Percentiles rank a stretch among this genome's conserved stretches.
These are phyloP conservation scores for Suillus ampliporus DNA, from an alignment of 768 basidiomycete genomes.

Conservation along the genomic window DNA sequence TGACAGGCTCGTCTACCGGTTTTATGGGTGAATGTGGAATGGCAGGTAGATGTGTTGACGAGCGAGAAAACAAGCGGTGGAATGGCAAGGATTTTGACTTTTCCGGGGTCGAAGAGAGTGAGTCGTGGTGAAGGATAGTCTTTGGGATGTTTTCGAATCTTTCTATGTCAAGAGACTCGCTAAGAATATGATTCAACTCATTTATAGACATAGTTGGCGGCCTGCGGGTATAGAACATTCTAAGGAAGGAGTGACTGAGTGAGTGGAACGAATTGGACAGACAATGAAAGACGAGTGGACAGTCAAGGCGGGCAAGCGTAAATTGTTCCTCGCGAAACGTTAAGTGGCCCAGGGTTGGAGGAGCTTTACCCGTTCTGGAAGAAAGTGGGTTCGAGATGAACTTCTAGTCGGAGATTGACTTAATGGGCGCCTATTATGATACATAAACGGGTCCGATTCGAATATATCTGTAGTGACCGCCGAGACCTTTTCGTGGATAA, in stretches of 20 bases:
- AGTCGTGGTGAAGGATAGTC: constrained; percentile 27
- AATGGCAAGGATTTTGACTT: constrained; percentile 31
- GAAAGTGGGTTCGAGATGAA: background rate
- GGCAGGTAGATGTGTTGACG: constrained; percentile 19
- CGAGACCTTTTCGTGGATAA: background rate
- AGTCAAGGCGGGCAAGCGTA: background rate
- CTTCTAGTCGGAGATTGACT: background rate
- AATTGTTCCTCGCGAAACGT: background rate
- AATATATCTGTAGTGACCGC: background rate
- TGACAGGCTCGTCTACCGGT: constrained; percentile 16
- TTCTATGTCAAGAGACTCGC: constrained; percentile 36
- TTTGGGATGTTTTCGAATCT: constrained; percentile 18
- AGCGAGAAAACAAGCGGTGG: constrained; percentile 38
- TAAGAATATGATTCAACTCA: constrained; percentile 41
- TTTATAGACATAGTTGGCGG: constrained; percentile 31
- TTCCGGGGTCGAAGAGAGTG: constrained; percentile 24
- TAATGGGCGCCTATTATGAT: background rate
- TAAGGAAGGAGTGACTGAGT: background rate
- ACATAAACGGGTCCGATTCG: background rate
- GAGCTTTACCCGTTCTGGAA: constrained; percentile 4
- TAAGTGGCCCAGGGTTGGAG: background rate
- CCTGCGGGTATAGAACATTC: constrained; percentile 11
- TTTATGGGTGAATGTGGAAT: constrained; percentile 14
- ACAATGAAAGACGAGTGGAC: background rate
- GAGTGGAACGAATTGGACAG: constrained; percentile 4